Conservation (phyloP, 768 basidiomycete species). For the Chalciporus piperatus region DNA sequence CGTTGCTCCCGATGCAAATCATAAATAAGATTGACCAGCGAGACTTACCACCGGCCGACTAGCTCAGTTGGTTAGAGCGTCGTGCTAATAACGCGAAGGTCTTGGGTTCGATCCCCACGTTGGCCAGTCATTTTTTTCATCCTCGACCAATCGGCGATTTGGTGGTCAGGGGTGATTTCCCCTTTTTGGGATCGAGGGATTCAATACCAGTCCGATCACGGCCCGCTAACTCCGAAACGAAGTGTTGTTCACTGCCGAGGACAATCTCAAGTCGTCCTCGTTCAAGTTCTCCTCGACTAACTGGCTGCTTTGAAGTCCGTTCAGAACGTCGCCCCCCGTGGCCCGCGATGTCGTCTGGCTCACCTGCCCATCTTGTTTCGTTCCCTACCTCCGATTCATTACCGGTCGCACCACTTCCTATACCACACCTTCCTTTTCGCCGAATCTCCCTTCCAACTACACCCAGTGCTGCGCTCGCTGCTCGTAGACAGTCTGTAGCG, state of each 20-base stretch:
- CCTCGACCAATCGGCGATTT: too few species aligned
- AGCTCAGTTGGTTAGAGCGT: slow-evolving; percentile 36
- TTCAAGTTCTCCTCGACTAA: slow-evolving; percentile 2
- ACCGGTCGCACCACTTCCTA: slow-evolving; percentile 30
- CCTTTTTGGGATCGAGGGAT: slow-evolving; percentile 18
- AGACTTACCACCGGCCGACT: too few species aligned
- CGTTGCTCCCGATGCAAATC: too few species aligned
- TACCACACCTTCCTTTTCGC: slow-evolving; percentile 58
- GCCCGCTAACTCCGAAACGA: slow-evolving; percentile 14
- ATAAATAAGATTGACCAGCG: too few species aligned
- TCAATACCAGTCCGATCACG: slow-evolving; percentile 20
- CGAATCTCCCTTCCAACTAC: slow-evolving; percentile 59
- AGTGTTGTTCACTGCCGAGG: too few species aligned
- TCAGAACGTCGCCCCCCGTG: slow-evolving; percentile 5
- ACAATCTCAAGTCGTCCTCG: not conserved
- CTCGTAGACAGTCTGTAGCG: slow-evolving; percentile 60
- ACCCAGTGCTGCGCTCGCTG: slow-evolving; percentile 38
- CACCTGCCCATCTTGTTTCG: slow-evolving; percentile 19
- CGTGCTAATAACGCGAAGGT: slow-evolving; percentile 42
- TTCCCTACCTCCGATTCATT: slow-evolving; percentile 32
- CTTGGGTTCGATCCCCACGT: slow-evolving; percentile 81
- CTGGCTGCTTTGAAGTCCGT: not conserved
- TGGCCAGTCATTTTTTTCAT: slow-evolving; percentile 42
- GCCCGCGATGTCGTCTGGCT: slow-evolving; percentile 20
- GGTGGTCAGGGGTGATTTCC: not conserved